These are phyloP conservation scores for Pseudonitzschia multistriata DNA, from an alignment of 108 stramenopile genomes.

Conservation along the genomic window DNA sequence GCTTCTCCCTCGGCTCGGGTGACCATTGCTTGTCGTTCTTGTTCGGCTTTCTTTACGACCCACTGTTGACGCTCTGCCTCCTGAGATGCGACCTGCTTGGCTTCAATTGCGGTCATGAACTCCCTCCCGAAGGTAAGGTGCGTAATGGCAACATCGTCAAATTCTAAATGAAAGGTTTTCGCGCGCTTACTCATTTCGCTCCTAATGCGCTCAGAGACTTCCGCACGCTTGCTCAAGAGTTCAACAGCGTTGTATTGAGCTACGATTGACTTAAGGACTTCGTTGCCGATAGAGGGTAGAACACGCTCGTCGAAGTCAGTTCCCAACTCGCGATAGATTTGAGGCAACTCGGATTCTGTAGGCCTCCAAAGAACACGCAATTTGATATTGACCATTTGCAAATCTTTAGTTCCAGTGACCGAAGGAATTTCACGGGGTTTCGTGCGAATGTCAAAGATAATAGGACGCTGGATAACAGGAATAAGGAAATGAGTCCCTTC, in stretches of 20 bases:
- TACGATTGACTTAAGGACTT: slow-evolving; percentile 98
- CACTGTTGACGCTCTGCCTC: slow-evolving; percentile 99
- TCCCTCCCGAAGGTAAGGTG: slow-evolving; percentile 98
- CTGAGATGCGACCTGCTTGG: slow-evolving; percentile 99
- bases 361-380: slow-evolving; percentile 97
- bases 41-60: slow-evolving; percentile 94
- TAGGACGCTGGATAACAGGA: slow-evolving; percentile 85
- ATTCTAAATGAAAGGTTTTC: slow-evolving; percentile 89
- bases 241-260: slow-evolving; percentile 99
- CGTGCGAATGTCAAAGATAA: slow-evolving; percentile 95
- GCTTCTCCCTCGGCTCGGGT: slow-evolving; percentile 99
- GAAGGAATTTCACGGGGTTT: slow-evolving; percentile 96
- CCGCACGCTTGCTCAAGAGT: slow-evolving; percentile 96
- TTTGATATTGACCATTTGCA: slow-evolving; percentile 99
- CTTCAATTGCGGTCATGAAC: slow-evolving; percentile 98
- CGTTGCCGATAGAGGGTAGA: slow-evolving; percentile 98
- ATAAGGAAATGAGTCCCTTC: slow-evolving; percentile 97
- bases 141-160: slow-evolving; percentile 99
- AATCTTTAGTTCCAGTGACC: slow-evolving; percentile 98
- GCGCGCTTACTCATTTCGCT: slow-evolving; percentile 94
- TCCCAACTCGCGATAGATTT: slow-evolving; percentile 93
- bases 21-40: slow-evolving; percentile 95
- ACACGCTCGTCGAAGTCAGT: slow-evolving; percentile 98
- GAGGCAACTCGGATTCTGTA: slow-evolving; percentile 87
- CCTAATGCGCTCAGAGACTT: slow-evolving; percentile 91